Evolutionary conservation across 345 rosid genomes (phyloP), one percentile per base, ranked within the genome.

Genomic region (Euphorbia tirucalli): DNA sequence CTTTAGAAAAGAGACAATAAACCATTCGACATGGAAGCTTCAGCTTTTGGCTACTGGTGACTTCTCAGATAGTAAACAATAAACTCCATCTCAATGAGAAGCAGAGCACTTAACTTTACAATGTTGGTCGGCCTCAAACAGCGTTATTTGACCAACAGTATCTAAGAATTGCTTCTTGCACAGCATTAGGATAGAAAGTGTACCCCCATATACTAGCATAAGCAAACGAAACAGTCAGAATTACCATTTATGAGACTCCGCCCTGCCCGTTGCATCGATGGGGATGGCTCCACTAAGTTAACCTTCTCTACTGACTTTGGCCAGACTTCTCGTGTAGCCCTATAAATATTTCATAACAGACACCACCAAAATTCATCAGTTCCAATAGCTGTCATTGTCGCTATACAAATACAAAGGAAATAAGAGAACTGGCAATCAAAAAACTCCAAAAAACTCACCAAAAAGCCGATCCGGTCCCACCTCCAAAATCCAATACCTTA

Each of bases 241-340:
- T 69, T 73, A 95, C 97, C 91, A 67, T 91, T 93, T 49, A 88
- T 81, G 70, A 93, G 96, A 80, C 82, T 83, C 73, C 83, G 85
- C 66, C 98, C 97, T 10, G 98, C 97, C 50, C 94, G 91, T 84
- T 90, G 97, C 99, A 95, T 95, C 0, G 97, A 92, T 55, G 88
- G 97, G 14, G 98, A 95, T 43, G 99, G 98, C 82, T 95, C 99
- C 71, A 95, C 91, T 68, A 92, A 48, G 75, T 93, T 89, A 19
- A 90, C 78, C 78, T 86, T 88, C 83, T 87, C 83, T 59, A 85
- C 52, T 39, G 92, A 87, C 70, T 83, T 76, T 48, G 99, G 97
- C 98, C 98, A 95, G 74, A 90, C 96, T 84, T 95, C 96, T 64
- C 83, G 77, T 77, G 83, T 73, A 10, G 99, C 98, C 99, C 99